Base-by-base conservation (phyloP, 495 filamentous ascomycete genomes). In the Cenococcum geophilum region DNA sequence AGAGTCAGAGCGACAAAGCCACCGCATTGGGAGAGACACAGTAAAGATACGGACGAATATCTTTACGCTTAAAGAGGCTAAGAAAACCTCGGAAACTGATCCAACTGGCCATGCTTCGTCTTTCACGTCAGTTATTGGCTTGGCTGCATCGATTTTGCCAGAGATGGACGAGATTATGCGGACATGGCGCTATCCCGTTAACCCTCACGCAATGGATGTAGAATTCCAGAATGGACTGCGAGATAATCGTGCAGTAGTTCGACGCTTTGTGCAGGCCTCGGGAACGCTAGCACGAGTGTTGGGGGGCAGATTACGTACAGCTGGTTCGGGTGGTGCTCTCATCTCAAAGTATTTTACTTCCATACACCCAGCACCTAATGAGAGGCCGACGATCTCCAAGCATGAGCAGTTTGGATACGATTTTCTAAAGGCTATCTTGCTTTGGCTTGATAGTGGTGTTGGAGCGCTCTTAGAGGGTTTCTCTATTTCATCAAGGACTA, bases 181-280 rank as follows among this genome's bases (percentile, higher is more conserved):
- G 5, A 66, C 71, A 1, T 86, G 84, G 84, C 71, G 77, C 11
- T 87, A 87, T 67, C 83, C 84, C 0, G 61, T 85, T 43, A 77
- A 84, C 53, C 83, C 84, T 18, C 64, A 73, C 5, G 65, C 70
- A 1, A 76, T 82, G 36, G 79, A 80, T 42, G 78, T 86, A 32
- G 55, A 66, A 4, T 65, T 83, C 5, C 82, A 87, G 64, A 77
- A 81, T 63, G 77, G 78, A 4, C 75, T 86, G 20, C 83, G 84
- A 18, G 73, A 72, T 9, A 76, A 83, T 55, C 82, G 86, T 23
- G 77, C 83, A 42, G 74, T 79, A 18, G 73, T 79, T n/a, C 80
- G 83, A 66, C 74, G 83, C 47, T 89, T 89, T 69, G 78, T 88
- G 5, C 86, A 87, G 72, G 86, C 84, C n/a, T 76, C 83, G 23